Percentiles rank a stretch among this genome's conserved stretches.
Conservation (phyloP, 1,284 basidiomycete genomes). For the Exobasidium rhododendri region DNA sequence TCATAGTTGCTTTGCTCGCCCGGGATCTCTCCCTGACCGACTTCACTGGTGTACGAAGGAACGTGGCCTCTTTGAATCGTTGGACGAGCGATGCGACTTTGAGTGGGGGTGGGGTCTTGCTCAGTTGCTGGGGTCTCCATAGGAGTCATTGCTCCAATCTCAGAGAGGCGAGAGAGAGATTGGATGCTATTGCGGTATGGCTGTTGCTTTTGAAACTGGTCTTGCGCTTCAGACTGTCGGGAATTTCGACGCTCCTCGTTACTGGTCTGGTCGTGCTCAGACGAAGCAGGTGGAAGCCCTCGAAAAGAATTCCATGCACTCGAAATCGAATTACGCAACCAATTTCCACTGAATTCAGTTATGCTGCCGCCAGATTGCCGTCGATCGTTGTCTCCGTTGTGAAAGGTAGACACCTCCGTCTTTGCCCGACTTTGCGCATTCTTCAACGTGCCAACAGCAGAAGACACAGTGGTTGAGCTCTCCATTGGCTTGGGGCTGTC, state of each 20-base stretch:
- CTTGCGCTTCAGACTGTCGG: too few relatives aligned
- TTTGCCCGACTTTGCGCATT: conserved; percentile 27
- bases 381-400: conserved; percentile 24
- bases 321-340: conserved; percentile 31
- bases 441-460: conserved; percentile 33
- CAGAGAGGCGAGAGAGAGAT: not conserved
- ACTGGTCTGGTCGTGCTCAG: not conserved
- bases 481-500: conserved; percentile 1
- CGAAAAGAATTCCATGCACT: conserved; percentile 36
- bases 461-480: not conserved
- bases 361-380: conserved; percentile 23
- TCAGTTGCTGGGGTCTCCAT: conserved; percentile 8
- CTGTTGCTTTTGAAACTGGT: too few relatives aligned
- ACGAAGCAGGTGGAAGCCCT: conserved; percentile 4
- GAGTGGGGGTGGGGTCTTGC: conserved; percentile 30
- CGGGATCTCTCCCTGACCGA: conserved; percentile 40
- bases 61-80: conserved; percentile 38
- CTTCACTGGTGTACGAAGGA: conserved; percentile 40
- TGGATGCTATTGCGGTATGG: not conserved
- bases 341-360: conserved; percentile 28
- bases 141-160: not conserved
- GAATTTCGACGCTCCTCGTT: not conserved
- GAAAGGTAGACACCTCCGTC: not conserved
- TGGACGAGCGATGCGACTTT: conserved; percentile 36
- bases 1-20: conserved; percentile 22